Conservation (phyloP, 1,284 basidiomycete species). For the Microbotryum intermedium region DNA sequence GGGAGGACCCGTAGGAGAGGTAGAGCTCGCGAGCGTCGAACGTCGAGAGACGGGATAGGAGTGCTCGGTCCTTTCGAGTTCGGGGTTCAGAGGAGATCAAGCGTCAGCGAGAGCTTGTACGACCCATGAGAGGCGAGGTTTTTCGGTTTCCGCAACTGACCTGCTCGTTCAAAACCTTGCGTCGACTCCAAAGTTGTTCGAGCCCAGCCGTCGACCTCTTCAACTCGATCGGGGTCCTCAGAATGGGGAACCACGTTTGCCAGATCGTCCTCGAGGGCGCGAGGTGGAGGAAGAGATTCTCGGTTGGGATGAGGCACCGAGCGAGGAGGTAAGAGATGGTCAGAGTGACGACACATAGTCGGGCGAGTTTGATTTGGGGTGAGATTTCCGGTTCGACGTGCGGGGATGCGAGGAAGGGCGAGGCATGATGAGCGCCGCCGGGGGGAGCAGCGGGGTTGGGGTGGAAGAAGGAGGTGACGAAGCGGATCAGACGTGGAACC, state of each 20-base stretch:
- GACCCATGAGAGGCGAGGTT: no score
- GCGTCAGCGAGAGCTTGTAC: no score
- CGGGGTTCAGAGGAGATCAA: no score
- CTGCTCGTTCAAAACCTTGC: no score
- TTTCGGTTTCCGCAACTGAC: no score
- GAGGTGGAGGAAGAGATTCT: slow-evolving; percentile 25
- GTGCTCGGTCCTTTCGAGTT: background rate
- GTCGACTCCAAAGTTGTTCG: no score
- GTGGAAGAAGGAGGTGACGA: no score
- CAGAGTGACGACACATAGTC: slow-evolving; percentile 13
- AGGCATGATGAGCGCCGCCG: no score
- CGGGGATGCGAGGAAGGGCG: no score
- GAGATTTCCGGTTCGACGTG: no score
- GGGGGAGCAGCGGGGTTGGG: no score
- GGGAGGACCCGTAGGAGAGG: slow-evolving; percentile 12
- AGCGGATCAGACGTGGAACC: no score
- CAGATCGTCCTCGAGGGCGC: slow-evolving; percentile 5
- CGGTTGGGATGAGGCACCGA: background rate
- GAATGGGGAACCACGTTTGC: slow-evolving; percentile 4
- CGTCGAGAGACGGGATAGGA: slow-evolving; percentile 18
- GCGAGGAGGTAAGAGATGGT: background rate
- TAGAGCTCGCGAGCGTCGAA: slow-evolving; percentile 24
- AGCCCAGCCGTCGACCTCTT: background rate
- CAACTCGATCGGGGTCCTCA: slow-evolving; percentile 23
- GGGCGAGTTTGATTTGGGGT: background rate